Evolutionary conservation across 2,329 filamentous ascomycete species (phyloP).

Genomic region (Cryphonectria carpinicola): DNA sequence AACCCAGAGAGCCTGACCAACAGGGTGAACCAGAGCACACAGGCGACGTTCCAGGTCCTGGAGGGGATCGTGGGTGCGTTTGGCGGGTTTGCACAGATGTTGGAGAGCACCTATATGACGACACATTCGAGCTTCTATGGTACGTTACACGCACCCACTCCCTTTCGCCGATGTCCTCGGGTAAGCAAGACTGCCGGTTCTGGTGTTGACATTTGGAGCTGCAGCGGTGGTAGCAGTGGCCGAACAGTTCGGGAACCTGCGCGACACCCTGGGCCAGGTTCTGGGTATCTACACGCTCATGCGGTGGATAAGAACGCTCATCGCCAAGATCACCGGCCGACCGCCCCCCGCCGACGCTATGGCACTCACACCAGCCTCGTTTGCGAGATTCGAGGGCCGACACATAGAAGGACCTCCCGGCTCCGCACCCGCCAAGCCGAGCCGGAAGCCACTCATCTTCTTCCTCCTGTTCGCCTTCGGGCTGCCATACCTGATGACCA

Average conservation of each 20-base stretch:
- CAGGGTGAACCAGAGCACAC: conserved; percentile 91
- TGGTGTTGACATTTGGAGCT: conserved; percentile 25
- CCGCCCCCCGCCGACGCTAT: conserved; percentile 86
- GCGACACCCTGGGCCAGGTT: conserved; percentile 90
- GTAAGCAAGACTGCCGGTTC: not conserved
- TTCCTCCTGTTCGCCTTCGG: conserved; percentile 95
- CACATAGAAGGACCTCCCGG: conserved; percentile 62
- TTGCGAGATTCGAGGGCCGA: conserved; percentile 84
- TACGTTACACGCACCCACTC: conserved; percentile 52
- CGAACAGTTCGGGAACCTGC: conserved; percentile 92
- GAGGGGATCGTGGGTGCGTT: conserved; percentile 97
- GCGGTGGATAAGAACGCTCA: conserved; percentile 88
- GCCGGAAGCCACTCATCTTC: conserved; percentile 93
- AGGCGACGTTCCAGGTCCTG: conserved; percentile 97
- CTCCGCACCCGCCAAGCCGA: conserved; percentile 66
- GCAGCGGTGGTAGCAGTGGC: conserved; percentile 96
- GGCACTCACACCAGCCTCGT: conserved; percentile 85
- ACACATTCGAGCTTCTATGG: conserved; percentile 98
- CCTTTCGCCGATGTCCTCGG: not conserved
- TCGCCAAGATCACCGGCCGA: conserved; percentile 91
- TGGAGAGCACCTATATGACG: conserved; percentile 99
- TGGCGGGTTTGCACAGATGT: conserved; percentile 97
- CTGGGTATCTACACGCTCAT: conserved; percentile 95
- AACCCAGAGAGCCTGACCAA: conserved; percentile 95
- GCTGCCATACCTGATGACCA: conserved; percentile 94